Percentiles rank a stretch among this genome's conserved stretches.
phyloP scores from a whole-genome alignment of 2,329 filamentous ascomycete species.

The Colletotrichum sp. region DNA sequence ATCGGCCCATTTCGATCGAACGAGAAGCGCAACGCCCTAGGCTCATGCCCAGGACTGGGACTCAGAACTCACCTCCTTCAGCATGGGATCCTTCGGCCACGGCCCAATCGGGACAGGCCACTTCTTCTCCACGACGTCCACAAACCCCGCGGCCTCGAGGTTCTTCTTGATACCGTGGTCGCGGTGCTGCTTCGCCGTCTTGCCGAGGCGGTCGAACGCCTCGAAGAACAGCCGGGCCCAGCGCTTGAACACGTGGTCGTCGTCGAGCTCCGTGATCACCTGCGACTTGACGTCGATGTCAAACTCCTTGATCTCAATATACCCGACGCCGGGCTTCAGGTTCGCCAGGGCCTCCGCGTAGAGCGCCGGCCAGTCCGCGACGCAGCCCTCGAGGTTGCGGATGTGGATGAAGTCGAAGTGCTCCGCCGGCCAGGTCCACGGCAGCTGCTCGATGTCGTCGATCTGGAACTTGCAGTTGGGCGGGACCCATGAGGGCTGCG shows the following conservation, averaged over 20 bases:
- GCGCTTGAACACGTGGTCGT: background rate
- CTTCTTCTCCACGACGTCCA: constrained; percentile 15
- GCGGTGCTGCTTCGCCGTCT: constrained; percentile 30
- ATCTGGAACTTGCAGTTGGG: constrained; percentile 69
- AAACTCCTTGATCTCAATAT: constrained; percentile 25
- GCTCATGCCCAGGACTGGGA: too few relatives aligned
- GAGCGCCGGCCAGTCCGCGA: constrained; percentile 50
- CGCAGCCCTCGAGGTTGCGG: constrained; percentile 56
- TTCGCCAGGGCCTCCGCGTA: constrained; percentile 46
- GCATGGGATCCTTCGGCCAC: constrained; percentile 12
- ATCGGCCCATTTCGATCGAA: too few relatives aligned
- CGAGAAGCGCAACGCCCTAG: too few relatives aligned
- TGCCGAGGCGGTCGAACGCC: constrained; percentile 32
- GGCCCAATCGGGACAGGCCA: constrained; percentile 19
- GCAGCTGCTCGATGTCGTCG: constrained; percentile 61
- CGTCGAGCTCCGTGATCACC: constrained; percentile 15
- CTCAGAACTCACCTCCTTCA: constrained; percentile 1
- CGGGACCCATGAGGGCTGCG: constrained; percentile 61
- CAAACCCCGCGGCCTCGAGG: constrained; percentile 29
- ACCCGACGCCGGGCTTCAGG: constrained; percentile 46
- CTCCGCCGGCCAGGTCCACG: constrained; percentile 49
- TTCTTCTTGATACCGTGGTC: constrained; percentile 20
- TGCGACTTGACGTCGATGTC: constrained; percentile 25
- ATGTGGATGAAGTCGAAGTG: constrained; percentile 66
- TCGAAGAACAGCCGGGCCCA: constrained; percentile 32